Conservation (phyloP, 225 moss, liverwort and hornwort genomes). For the Asterella californica region DNA sequence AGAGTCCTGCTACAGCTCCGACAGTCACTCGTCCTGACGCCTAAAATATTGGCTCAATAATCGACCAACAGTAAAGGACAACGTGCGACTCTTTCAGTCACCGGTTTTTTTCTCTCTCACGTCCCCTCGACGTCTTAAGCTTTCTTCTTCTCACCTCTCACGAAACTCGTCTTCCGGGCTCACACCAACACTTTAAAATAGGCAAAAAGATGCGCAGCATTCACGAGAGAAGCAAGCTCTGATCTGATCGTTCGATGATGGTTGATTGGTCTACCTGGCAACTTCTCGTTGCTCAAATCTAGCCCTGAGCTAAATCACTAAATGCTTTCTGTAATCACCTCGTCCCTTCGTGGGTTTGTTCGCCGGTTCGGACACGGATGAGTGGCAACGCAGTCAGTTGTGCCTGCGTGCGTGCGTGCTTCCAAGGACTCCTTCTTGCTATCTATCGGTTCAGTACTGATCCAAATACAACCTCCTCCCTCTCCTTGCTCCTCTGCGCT, state of each 20-base stretch:
- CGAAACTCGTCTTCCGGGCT: constrained; percentile 6
- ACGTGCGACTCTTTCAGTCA: neutral
- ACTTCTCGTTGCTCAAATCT: neutral
- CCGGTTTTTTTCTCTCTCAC: neutral
- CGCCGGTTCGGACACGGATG: neutral
- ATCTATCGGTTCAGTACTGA: constrained; percentile 2
- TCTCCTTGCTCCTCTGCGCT: constrained; percentile 3
- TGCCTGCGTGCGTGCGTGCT: too few species aligned
- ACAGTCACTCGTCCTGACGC: neutral
- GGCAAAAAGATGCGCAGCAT: constrained; percentile 10
- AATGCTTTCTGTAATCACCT: neutral
- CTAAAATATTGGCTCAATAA: constrained; percentile 1
- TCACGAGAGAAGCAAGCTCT: constrained; percentile 7
- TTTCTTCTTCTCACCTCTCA: neutral
- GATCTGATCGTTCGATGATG: constrained; percentile 2
- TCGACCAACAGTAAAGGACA: too few species aligned
- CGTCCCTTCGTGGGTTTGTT: neutral
- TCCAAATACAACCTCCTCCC: constrained; percentile 9
- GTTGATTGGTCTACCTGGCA: neutral
- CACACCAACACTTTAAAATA: constrained; percentile 13
- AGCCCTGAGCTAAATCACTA: neutral
- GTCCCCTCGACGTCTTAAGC: neutral
- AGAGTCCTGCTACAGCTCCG: neutral
- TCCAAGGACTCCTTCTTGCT: neutral
- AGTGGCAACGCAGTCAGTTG: neutral